Conservation (phyloP, 225 moss, liverwort and hornwort genomes). For the Pleurozium schreberi region DNA sequence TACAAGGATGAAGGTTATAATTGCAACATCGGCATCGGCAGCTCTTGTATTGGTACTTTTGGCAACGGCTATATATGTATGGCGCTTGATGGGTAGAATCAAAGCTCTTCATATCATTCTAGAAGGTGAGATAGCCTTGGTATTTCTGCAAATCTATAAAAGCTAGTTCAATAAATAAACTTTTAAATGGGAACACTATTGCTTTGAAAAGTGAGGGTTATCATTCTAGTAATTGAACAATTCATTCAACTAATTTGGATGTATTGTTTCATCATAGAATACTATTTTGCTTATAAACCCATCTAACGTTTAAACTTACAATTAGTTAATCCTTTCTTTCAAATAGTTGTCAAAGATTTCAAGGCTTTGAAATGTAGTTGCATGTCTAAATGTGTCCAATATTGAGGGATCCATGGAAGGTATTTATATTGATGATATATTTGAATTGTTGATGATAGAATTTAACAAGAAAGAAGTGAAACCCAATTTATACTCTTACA, state of each 20-base stretch:
- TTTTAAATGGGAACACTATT: not conserved
- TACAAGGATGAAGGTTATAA: not conserved
- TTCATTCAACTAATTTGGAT: not conserved
- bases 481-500: not conserved
- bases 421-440: too few species aligned
- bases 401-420: rapidly evolving
- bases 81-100: not conserved
- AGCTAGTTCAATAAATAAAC: not conserved
- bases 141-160: too few species aligned
- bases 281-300: not conserved
- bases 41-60: not conserved
- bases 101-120: not conserved
- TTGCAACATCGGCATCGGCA: not conserved
- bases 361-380: not conserved
- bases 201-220: too few species aligned
- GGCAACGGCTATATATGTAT: not conserved
- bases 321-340: not conserved
- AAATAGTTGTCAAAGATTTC: not conserved
- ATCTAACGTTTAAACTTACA: not conserved
- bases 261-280: not conserved
- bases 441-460: not conserved
- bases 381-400: rapidly evolving
- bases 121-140: too few species aligned
- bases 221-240: too few species aligned
- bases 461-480: not conserved